Conservation (phyloP, 1,284 basidiomycete species). For the Coniferiporia weirii region DNA sequence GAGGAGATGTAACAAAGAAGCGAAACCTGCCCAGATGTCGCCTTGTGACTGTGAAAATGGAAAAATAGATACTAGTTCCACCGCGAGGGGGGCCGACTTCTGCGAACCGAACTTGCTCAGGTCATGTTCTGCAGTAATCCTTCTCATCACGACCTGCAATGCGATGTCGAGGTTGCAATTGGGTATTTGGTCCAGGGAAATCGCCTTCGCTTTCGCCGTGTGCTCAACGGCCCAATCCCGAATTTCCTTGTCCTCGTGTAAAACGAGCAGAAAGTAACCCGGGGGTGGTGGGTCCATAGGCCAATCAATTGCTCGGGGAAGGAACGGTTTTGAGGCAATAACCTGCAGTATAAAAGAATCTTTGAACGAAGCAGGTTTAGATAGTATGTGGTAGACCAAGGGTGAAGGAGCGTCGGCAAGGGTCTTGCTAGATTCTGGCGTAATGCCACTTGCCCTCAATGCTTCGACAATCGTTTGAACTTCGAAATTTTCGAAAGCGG, state of each 20-base stretch:
- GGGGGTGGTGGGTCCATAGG: conserved; percentile 53
- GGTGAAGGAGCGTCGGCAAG: conserved; percentile 41
- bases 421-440: conserved; percentile 24
- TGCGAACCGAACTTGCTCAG: background rate
- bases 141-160: conserved; percentile 34
- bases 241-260: conserved; percentile 43
- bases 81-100: background rate
- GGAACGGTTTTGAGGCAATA: conserved; percentile 37
- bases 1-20: conserved; percentile 44
- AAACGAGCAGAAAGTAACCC: conserved; percentile 54
- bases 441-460: conserved; percentile 35
- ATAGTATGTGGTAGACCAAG: conserved; percentile 61
- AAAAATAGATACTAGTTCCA: background rate
- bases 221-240: conserved; percentile 57
- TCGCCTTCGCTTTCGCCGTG: conserved; percentile 38
- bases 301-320: conserved; percentile 40
- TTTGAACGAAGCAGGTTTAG: conserved; percentile 56
- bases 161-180: conserved; percentile 39
- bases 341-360: conserved; percentile 45
- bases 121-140: conserved; percentile 20
- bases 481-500: conserved; percentile 67
- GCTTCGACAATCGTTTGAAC: conserved; percentile 41
- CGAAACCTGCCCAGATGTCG: conserved; percentile 46
- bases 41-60: conserved; percentile 5
- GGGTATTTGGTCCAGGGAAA: conserved; percentile 40